These are phyloP conservation scores for Beverwykella pulmonaria DNA, from an alignment of 495 filamentous ascomycete genomes.

Conservation along the genomic window DNA sequence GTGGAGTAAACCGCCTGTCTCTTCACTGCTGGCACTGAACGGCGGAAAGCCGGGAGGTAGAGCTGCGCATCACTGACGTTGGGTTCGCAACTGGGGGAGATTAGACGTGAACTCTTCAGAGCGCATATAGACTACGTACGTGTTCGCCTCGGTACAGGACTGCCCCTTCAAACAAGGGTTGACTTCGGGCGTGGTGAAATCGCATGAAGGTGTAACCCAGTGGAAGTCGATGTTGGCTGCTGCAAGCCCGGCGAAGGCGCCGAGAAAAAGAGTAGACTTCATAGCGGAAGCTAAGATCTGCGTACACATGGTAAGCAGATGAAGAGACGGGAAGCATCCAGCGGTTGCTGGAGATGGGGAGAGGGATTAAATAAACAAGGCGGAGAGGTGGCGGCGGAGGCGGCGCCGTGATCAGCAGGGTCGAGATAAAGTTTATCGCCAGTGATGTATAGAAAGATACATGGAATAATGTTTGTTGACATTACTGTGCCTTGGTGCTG, in stretches of 20 bases:
- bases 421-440: too few species aligned
- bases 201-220: constrained; percentile 33
- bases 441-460: constrained; percentile 1
- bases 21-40: constrained; percentile 26
- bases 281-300: constrained; percentile 26
- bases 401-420: neutral
- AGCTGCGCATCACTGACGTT: constrained; percentile 22
- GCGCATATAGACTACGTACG: constrained; percentile 14
- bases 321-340: neutral
- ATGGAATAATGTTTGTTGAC: neutral
- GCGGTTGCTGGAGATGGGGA: neutral
- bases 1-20: constrained; percentile 39
- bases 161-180: constrained; percentile 32
- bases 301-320: constrained; percentile 21
- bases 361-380: constrained; percentile 4
- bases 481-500: too few species aligned
- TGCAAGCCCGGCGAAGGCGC: constrained; percentile 29
- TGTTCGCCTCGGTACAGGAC: constrained; percentile 29
- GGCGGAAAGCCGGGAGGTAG: constrained; percentile 36
- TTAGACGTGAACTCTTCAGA: neutral
- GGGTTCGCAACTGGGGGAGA: constrained; percentile 29
- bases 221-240: constrained; percentile 37
- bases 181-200: neutral
- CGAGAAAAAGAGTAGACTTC: constrained; percentile 23
- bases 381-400: neutral